These are phyloP conservation scores for Nicotiana paniculata DNA, from an alignment of 257 asterid genomes.

Conservation along the genomic window DNA sequence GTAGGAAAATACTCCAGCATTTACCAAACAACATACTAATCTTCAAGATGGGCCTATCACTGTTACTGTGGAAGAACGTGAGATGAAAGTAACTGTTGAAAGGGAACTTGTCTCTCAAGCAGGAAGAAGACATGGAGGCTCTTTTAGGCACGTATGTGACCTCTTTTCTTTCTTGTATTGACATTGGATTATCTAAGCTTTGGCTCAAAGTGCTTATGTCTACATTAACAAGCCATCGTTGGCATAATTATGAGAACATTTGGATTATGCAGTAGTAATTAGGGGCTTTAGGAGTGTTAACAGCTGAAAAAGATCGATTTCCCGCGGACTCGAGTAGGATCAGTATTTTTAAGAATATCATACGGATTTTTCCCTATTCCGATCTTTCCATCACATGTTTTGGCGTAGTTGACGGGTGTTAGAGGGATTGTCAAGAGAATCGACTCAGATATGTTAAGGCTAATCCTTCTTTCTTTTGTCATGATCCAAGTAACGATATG, in stretches of 20 bases:
- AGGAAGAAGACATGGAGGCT: conserved; percentile 99
- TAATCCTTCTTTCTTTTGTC: no score
- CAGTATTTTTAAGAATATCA: not conserved
- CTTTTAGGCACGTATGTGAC: conserved; percentile 92
- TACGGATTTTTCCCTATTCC: no score
- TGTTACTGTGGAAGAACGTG: conserved; percentile 39
- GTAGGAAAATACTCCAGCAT: conserved; percentile 71
- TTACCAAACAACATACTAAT: conserved; percentile 49
- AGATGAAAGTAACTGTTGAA: conserved; percentile 86
- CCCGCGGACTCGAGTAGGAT: not conserved
- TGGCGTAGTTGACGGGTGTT: no score
- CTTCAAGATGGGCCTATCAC: conserved; percentile 45
- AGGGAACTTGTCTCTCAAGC: conserved; percentile 96
- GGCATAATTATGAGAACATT: not conserved
- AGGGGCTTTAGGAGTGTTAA: not conserved
- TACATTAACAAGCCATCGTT: not conserved
- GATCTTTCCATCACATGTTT: no score
- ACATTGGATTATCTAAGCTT: not conserved
- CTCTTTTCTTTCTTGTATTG: conserved; percentile 13
- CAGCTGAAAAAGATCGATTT: not conserved
- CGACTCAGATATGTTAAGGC: no score
- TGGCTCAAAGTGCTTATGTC: not conserved
- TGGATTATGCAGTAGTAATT: not conserved
- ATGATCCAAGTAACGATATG: no score
- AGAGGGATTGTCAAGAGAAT: no score